A percentile compares a stretch with the other conserved stretches of the same genome.
phyloP scores from a whole-genome alignment of 192 early-diverging fungal species.

The Podila epicladia region DNA sequence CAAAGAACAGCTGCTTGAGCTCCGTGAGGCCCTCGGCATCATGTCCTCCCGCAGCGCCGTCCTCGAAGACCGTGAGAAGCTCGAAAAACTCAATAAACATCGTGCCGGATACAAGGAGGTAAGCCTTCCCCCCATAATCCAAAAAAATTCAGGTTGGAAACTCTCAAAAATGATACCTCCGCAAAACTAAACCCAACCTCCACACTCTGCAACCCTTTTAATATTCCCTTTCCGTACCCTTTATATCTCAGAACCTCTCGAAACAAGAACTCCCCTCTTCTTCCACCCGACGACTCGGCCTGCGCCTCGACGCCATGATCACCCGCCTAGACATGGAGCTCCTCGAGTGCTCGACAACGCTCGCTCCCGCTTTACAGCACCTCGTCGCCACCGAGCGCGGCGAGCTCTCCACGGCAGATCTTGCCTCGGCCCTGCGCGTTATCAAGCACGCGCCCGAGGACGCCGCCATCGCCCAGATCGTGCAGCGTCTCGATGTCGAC shows the following conservation, averaged over 20 bases:
- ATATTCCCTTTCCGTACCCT: neutral
- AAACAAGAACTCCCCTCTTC: conserved; percentile 51
- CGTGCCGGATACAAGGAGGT: conserved; percentile 65
- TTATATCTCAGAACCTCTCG: conserved; percentile 26
- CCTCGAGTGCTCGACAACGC: conserved; percentile 59
- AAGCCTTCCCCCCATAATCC: neutral
- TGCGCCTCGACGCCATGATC: conserved; percentile 79
- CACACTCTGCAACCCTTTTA: neutral
- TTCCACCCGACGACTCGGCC: conserved; percentile 61
- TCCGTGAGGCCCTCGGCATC: conserved; percentile 59
- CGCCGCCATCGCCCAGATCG: conserved; percentile 70
- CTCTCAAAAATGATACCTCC: neutral
- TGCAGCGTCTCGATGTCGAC: conserved; percentile 74
- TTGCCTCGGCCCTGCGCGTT: conserved; percentile 69
- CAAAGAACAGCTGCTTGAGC: conserved; percentile 57
- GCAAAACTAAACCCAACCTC: neutral
- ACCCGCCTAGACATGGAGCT: conserved; percentile 72
- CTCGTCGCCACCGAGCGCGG: conserved; percentile 68
- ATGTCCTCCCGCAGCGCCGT: conserved; percentile 59
- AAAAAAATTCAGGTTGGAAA: too few species aligned
- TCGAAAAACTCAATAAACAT: conserved; percentile 59
- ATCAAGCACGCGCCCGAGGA: conserved; percentile 70
- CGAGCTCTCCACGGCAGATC: conserved; percentile 65
- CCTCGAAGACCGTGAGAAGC: conserved; percentile 61
- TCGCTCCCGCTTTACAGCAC: conserved; percentile 63